Evolutionary conservation across 2,329 filamentous ascomycete genomes (phyloP).

Genomic region (Tolypocladium album): DNA sequence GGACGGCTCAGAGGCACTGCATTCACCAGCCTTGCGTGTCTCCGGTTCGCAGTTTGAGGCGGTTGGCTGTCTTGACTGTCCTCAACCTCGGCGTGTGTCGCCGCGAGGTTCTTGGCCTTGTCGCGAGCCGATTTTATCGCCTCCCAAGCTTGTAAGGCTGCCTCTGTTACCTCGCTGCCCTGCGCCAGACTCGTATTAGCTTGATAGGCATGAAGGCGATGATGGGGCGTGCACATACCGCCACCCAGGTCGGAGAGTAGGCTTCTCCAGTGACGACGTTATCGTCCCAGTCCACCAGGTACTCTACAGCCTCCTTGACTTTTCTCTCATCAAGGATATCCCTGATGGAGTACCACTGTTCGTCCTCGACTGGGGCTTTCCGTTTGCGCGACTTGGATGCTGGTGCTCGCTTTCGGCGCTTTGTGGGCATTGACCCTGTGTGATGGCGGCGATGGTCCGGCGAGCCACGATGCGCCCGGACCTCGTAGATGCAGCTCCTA

Average conservation of each 20-base stretch:
- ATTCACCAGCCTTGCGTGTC: conserved; percentile 9
- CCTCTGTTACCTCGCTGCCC: conserved; percentile 18
- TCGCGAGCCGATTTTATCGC: conserved; percentile 9
- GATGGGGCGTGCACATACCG: background rate
- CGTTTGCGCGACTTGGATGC: conserved; percentile 10
- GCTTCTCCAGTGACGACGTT: conserved; percentile 18
- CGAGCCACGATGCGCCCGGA: background rate
- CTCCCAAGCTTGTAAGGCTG: conserved; percentile 23
- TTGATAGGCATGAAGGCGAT: conserved; percentile 1
- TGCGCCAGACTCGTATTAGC: conserved; percentile 11
- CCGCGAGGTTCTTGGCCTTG: background rate
- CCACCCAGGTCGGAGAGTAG: conserved; percentile 23
- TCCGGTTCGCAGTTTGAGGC: conserved; percentile 17
- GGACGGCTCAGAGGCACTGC: background rate
- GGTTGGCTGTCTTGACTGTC: conserved; percentile 12
- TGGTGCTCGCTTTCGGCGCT: conserved; percentile 12
- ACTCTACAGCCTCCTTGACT: conserved; percentile 15
- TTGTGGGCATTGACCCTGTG: conserved; percentile 20
- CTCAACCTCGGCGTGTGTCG: conserved; percentile 3
- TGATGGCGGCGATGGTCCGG: background rate
- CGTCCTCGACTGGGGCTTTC: conserved; percentile 9
- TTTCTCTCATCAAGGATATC: conserved; percentile 23
- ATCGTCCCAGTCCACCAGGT: conserved; percentile 28
- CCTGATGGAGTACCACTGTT: conserved; percentile 21
- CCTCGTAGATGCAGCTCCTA: background rate